Conservation (phyloP, 345 rosid species). For the Hypericum androsaemum region DNA sequence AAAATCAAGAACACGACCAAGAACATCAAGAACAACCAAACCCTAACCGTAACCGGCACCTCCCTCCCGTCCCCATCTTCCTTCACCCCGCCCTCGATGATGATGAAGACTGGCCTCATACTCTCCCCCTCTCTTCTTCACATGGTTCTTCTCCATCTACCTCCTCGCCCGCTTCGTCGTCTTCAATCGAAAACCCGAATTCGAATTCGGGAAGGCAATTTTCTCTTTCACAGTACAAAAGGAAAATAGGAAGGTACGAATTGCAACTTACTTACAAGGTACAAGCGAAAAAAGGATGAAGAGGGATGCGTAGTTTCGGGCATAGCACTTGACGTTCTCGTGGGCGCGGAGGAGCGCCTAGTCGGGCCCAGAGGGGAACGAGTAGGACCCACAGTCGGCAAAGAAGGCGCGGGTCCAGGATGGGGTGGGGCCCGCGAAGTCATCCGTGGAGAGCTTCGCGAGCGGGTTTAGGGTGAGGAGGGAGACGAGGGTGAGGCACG, state of each 20-base stretch:
- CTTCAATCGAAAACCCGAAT: background rate
- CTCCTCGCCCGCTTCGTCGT: too few relatives aligned
- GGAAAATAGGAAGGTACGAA: too few relatives aligned
- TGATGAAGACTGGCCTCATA: too few relatives aligned
- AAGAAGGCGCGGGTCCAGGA: constrained; percentile 74
- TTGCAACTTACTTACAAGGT: constrained; percentile 45
- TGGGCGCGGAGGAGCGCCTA: constrained; percentile 70
- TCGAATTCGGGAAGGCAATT: background rate
- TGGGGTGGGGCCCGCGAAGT: constrained; percentile 64
- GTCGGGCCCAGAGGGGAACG: constrained; percentile 65
- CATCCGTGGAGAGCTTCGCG: constrained; percentile 72
- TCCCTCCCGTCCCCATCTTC: too few relatives aligned
- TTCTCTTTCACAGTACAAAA: too few relatives aligned
- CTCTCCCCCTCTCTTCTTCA: too few relatives aligned
- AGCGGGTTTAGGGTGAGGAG: constrained; percentile 70
- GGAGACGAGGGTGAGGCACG: constrained; percentile 39
- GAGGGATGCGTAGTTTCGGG: too few relatives aligned
- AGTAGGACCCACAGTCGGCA: constrained; percentile 55
- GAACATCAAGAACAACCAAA: too few relatives aligned
- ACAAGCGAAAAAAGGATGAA: constrained; percentile 81
- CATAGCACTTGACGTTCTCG: constrained; percentile 87
- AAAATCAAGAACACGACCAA: too few relatives aligned
- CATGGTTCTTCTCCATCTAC: too few relatives aligned
- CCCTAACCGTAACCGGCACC: too few relatives aligned
- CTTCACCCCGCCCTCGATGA: too few relatives aligned